Conservation (phyloP, 1,284 basidiomycete genomes). For the Malassezia caprae region DNA sequence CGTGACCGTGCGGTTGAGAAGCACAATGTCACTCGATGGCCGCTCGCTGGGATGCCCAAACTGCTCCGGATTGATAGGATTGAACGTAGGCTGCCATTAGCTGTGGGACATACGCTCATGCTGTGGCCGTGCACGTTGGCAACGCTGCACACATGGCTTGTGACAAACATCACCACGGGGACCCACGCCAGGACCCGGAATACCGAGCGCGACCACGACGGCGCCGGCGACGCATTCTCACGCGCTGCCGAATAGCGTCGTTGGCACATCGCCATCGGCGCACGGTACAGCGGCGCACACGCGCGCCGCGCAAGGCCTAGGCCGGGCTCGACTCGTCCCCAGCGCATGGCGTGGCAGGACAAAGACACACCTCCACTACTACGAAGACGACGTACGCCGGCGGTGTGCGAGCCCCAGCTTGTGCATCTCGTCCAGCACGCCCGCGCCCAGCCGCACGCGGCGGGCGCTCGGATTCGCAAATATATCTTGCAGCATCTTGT, state of each 20-base stretch:
- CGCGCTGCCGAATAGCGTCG: not conserved
- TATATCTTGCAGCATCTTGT: constrained; percentile 31
- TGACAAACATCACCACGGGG: constrained; percentile 52
- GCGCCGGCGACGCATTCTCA: not conserved
- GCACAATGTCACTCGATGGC: constrained; percentile 53
- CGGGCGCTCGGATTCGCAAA: constrained; percentile 34
- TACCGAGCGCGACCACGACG: not conserved
- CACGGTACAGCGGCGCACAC: not conserved
- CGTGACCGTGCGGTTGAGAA: constrained; percentile 51
- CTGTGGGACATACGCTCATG: constrained; percentile 19
- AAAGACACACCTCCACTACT: not conserved
- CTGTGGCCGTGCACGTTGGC: constrained; percentile 51
- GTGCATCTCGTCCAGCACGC: constrained; percentile 14
- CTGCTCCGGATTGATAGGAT: not conserved
- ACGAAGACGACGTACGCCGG: not conserved
- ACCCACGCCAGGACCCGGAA: constrained; percentile 50
- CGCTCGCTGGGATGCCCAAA: constrained; percentile 37
- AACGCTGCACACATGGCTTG: constrained; percentile 50
- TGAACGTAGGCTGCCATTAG: constrained; percentile 41
- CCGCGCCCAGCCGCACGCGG: constrained; percentile 26
- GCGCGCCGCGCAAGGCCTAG: not conserved
- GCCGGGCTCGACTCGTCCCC: not conserved
- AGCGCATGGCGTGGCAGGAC: not conserved
- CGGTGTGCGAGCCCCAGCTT: constrained; percentile 2
- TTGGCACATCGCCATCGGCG: not conserved